phyloP scores from a whole-genome alignment of 495 filamentous ascomycete species.

The Durotheca rogersii region DNA sequence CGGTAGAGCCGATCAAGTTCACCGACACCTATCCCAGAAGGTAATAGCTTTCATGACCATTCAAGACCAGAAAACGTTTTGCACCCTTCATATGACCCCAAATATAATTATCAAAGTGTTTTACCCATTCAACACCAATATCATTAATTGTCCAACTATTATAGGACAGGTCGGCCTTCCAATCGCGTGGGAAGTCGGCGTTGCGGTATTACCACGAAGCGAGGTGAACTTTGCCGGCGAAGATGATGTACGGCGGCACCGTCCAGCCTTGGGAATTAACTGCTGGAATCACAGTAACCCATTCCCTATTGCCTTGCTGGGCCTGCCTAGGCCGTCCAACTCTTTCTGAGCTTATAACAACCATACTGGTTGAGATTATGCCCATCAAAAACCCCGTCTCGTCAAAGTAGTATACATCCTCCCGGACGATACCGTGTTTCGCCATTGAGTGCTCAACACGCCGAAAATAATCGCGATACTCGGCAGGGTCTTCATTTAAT shows the following conservation, averaged over 20 bases:
- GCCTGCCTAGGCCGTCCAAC: no score
- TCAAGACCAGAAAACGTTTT: no score
- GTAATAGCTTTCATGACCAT: no score
- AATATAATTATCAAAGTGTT: no score
- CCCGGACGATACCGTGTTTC: slow-evolving; percentile 42
- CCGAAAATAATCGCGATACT: slow-evolving; percentile 39
- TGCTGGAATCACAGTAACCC: slow-evolving; percentile 39
- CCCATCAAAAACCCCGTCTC: slow-evolving; percentile 47
- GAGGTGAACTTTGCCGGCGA: slow-evolving; percentile 33
- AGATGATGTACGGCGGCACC: slow-evolving; percentile 41
- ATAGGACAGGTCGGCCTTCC: slow-evolving; percentile 25
- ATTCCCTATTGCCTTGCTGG: slow-evolving; percentile 46
- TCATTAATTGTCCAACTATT: slow-evolving; percentile 39
- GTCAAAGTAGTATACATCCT: slow-evolving; percentile 53
- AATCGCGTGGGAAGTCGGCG: slow-evolving; percentile 18
- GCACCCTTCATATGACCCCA: no score
- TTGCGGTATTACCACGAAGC: slow-evolving; percentile 32
- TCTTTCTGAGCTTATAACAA: no score
- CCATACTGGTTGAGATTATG: no score
- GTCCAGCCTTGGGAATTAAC: slow-evolving; percentile 32
- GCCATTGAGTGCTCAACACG: slow-evolving; percentile 34
- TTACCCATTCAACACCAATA: slow-evolving; percentile 12
- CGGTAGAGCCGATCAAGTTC: no score
- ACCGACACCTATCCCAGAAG: no score
- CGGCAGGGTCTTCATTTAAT: slow-evolving; percentile 40